Percentiles rank a stretch among this genome's conserved stretches.
phyloP scores from a whole-genome alignment of 108 stramenopile species.

The Cyclotella distinguenda region DNA sequence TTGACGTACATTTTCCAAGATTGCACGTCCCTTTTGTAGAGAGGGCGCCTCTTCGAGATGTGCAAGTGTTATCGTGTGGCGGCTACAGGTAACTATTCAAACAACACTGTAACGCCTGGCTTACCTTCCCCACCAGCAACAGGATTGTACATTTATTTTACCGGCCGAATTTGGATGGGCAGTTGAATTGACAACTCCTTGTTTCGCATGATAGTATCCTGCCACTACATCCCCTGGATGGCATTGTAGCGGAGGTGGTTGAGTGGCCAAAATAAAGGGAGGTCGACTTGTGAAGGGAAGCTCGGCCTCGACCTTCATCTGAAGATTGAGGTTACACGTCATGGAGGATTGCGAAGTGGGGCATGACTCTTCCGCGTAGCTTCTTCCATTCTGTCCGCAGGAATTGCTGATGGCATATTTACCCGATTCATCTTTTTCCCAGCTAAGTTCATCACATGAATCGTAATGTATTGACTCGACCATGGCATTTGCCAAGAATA shows the following conservation, averaged over 20 bases:
- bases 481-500: slow-evolving; percentile 32
- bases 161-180: slow-evolving; percentile 6
- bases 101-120: slow-evolving; percentile 5
- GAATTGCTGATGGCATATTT: slow-evolving; percentile 23
- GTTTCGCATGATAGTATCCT: slow-evolving; percentile 15
- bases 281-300: slow-evolving; percentile 7
- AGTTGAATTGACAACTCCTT: not conserved
- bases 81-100: not conserved
- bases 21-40: slow-evolving; percentile 28
- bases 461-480: slow-evolving; percentile 27
- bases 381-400: slow-evolving; percentile 30
- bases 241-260: slow-evolving; percentile 27
- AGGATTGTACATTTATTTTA: slow-evolving; percentile 25
- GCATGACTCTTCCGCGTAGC: slow-evolving; percentile 16
- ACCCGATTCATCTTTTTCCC: slow-evolving; percentile 17
- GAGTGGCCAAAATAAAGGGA: slow-evolving; percentile 8
- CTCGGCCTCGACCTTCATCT: slow-evolving; percentile 15
- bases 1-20: slow-evolving; percentile 19
- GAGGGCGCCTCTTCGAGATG: slow-evolving; percentile 5
- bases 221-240: slow-evolving; percentile 2
- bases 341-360: slow-evolving; percentile 31
- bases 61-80: not conserved
- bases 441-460: slow-evolving; percentile 30
- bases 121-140: slow-evolving; percentile 42
- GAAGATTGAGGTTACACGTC: slow-evolving; percentile 10